These are phyloP conservation scores for Neurospora discreta DNA, from an alignment of 495 filamentous ascomycete genomes.

Conservation along the genomic window DNA sequence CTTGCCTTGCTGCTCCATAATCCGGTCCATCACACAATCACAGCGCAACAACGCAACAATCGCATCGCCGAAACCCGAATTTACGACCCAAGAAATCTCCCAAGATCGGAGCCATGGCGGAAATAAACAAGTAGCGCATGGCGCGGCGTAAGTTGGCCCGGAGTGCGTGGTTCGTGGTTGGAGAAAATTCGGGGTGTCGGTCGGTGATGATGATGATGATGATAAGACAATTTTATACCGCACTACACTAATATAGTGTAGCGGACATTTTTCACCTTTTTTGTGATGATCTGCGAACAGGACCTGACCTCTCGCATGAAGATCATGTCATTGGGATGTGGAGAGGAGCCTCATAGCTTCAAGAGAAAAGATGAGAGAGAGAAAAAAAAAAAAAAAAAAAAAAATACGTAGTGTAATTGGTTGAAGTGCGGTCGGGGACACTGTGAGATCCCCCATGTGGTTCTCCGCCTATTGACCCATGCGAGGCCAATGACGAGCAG, in stretches of 20 bases:
- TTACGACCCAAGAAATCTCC: background rate
- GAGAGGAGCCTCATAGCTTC: too few species aligned
- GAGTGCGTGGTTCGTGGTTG: background rate
- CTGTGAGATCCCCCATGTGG: background rate
- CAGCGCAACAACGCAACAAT: background rate
- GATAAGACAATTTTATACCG: background rate
- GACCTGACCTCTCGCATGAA: background rate
- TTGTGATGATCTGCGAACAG: background rate
- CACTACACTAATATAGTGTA: background rate
- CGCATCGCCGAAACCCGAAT: background rate
- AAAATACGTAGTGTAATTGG: too few species aligned
- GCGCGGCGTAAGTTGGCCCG: background rate
- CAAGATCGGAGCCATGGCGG: background rate
- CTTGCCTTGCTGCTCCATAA: background rate
- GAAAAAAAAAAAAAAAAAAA: too few species aligned
- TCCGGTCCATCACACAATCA: background rate
- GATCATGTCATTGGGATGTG: too few species aligned
- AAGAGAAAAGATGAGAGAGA: too few species aligned
- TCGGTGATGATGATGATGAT: background rate
- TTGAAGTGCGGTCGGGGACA: background rate
- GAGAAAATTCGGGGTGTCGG: background rate
- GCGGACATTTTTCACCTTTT: background rate
- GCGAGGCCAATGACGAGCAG: background rate
- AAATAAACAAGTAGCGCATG: background rate
- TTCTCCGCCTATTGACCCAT: background rate